Evolutionary conservation across 495 filamentous ascomycete species (phyloP), one percentile per base, ranked within the genome.

Genomic region (Podospora pseudocomata): DNA sequence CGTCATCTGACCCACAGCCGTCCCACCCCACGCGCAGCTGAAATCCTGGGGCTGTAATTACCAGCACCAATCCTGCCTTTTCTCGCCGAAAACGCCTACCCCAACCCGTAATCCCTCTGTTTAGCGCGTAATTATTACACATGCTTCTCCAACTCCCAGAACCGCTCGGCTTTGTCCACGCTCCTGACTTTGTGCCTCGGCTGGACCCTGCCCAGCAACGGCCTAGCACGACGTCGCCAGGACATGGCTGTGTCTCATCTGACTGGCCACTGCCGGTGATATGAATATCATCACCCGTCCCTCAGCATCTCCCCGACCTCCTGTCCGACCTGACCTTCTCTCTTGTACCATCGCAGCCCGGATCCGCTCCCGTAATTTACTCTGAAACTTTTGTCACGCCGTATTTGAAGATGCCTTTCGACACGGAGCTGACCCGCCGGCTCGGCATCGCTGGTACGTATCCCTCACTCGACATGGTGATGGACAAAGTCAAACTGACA

Each of bases 351-450:
- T 49, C 13, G 39, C 39, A 49, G 39, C 39, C 39, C 15, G 0
- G 15, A 34, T 55, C 19, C 56, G 23, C 54, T 19, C 19, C 23
- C 9, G 19, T 49, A 23, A 64, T 44, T 64, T 64, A 44, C 26
- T 53, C 23, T 23, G 19, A 39, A 39, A 34, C 61, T 56, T 39
- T 56, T 56, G 20, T 65, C 56, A 62, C 63, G 30, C 44, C 69
- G 61, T 56, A 58, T 19, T 23, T 58, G 58, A 82, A 65, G 23
- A 97, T 98, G 94, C 92, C 92, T 70, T 96, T 98, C 87, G 88
- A 90, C 78, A 98, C 94, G 58, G 91, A 90, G 68, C 85, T 98
- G 64, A 98, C 94, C 60, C 85, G 92, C 75, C 89, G 89, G 68
- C 87, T 98, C 74, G 94, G 94, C 72, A 98, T 98, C 76, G 84